phyloP scores from a whole-genome alignment of 768 basidiomycete species.

The Suillus luteus region DNA sequence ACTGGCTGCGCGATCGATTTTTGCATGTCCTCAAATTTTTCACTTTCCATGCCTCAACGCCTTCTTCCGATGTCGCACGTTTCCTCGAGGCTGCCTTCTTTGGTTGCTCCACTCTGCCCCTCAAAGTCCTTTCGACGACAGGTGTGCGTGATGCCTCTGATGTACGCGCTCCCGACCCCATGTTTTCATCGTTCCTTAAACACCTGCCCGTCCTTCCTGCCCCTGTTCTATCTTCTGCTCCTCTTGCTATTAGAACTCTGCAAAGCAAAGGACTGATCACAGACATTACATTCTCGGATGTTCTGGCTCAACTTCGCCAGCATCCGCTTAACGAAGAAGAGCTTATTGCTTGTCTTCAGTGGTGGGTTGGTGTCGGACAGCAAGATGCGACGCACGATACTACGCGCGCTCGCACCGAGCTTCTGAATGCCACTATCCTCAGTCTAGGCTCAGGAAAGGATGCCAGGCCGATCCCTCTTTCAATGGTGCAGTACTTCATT shows the following conservation, averaged over 20 bases:
- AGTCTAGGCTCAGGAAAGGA: conserved; percentile 39
- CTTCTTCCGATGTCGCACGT: conserved; percentile 73
- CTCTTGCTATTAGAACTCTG: conserved; percentile 61
- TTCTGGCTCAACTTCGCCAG: conserved; percentile 71
- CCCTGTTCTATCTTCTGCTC: conserved; percentile 54
- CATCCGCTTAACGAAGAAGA: conserved; percentile 73
- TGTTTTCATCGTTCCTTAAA: conserved; percentile 75
- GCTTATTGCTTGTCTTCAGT: conserved; percentile 79
- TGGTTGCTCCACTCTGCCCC: conserved; percentile 50
- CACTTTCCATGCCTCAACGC: conserved; percentile 86
- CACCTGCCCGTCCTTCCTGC: conserved; percentile 74
- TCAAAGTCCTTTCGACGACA: conserved; percentile 74
- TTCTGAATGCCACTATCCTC: conserved; percentile 75
- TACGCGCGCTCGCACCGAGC: conserved; percentile 51
- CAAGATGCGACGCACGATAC: conserved; percentile 39
- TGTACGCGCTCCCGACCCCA: conserved; percentile 73
- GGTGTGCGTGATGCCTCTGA: conserved; percentile 68
- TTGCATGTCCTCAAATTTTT: conserved; percentile 88
- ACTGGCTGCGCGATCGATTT: conserved; percentile 58
- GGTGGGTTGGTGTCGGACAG: conserved; percentile 67
- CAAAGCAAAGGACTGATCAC: conserved; percentile 66
- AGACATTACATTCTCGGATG: conserved; percentile 78
- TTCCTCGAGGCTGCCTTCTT: conserved; percentile 82
- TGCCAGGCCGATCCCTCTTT: conserved; percentile 67
- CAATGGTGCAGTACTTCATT: conserved; percentile 69